A percentile compares a stretch with the other conserved stretches of the same genome.
phyloP scores from a whole-genome alignment of 202 grass and related monocot species.

The Zoysia matrella region DNA sequence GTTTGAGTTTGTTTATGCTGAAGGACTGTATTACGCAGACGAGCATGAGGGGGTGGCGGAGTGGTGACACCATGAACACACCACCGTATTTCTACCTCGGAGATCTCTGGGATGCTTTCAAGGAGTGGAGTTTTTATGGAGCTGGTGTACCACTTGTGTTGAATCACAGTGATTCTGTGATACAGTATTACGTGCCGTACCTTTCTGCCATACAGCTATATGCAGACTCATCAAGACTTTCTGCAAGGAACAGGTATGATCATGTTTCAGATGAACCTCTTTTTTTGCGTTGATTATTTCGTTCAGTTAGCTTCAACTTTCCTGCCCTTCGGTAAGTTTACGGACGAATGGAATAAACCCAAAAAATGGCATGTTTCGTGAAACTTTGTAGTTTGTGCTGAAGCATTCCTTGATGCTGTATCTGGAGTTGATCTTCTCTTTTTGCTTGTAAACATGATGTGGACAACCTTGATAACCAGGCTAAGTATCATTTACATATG shows the following conservation, averaged over 20 bases:
- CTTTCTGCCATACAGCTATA: slow-evolving; percentile 93
- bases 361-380: background rate
- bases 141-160: slow-evolving; percentile 82
- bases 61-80: slow-evolving; percentile 43
- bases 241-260: slow-evolving; percentile 38
- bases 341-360: background rate
- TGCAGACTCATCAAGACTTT: slow-evolving; percentile 54
- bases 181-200: slow-evolving; percentile 93
- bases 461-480: background rate
- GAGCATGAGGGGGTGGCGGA: slow-evolving; percentile 60
- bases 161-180: slow-evolving; percentile 73
- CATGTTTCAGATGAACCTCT: background rate
- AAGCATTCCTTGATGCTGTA: slow-evolving; percentile 20
- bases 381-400: slow-evolving; percentile 13
- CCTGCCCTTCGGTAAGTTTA: background rate
- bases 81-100: slow-evolving; percentile 62
- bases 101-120: slow-evolving; percentile 94
- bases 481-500: background rate
- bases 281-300: background rate
- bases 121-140: slow-evolving; percentile 92
- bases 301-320: background rate
- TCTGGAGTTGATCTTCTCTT: background rate
- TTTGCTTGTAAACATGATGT: background rate
- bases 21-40: slow-evolving; percentile 45
- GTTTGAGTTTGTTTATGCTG: slow-evolving; percentile 13